phyloP scores from a whole-genome alignment of 2,329 filamentous ascomycete species.

The Epichloe brachyelytri region DNA sequence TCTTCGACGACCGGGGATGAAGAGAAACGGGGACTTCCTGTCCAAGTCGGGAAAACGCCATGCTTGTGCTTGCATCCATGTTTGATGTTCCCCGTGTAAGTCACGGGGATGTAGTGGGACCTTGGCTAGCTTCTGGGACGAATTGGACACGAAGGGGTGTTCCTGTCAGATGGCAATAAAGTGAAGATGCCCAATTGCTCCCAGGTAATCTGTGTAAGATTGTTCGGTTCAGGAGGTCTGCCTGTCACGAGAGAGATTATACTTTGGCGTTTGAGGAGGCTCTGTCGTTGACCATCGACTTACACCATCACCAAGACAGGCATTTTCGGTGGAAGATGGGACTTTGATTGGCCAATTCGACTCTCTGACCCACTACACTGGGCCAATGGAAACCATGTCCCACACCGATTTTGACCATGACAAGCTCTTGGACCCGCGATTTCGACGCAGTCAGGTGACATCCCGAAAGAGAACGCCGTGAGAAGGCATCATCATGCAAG shows the following conservation, averaged over 20 bases:
- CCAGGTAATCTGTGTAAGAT: constrained; percentile 26
- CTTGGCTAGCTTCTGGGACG: constrained; percentile 22
- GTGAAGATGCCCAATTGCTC: constrained; percentile 26
- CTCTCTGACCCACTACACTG: constrained; percentile 8
- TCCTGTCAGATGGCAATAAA: constrained; percentile 25
- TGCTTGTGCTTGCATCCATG: constrained; percentile 22
- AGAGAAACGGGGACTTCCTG: constrained; percentile 24
- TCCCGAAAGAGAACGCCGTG: background rate
- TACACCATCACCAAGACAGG: constrained; percentile 23
- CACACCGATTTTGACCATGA: constrained; percentile 18
- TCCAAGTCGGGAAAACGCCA: constrained; percentile 22
- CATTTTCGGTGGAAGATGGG: constrained; percentile 19
- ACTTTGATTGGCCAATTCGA: constrained; percentile 16
- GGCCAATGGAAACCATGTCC: constrained; percentile 18
- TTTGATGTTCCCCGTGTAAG: constrained; percentile 26
- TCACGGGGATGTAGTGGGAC: constrained; percentile 30
- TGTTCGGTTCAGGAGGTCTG: constrained; percentile 24
- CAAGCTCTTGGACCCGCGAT: constrained; percentile 1
- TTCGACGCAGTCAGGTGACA: constrained; percentile 12
- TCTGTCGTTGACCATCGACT: constrained; percentile 22
- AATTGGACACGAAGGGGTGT: constrained; percentile 21
- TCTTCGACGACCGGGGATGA: constrained; percentile 20
- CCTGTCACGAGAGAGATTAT: constrained; percentile 26
- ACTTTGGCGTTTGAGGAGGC: constrained; percentile 24
- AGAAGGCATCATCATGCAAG: background rate